phyloP scores from a whole-genome alignment of 208 protist species.

The Balamuthia mandrillaris region DNA sequence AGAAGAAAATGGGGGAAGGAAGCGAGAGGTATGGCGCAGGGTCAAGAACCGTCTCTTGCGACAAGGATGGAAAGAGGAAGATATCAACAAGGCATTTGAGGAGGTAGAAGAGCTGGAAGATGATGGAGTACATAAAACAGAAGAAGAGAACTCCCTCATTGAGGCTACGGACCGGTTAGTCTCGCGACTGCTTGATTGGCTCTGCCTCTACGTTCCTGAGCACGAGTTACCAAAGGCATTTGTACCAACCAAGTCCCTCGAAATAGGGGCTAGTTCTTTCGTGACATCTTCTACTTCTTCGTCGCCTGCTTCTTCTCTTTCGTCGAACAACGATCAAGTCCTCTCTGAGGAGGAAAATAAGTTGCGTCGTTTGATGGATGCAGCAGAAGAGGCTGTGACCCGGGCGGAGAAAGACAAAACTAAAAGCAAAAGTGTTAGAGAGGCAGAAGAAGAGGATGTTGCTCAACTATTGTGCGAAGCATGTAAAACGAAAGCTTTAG shows the following conservation, averaged over 20 bases:
- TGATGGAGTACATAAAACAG: too few relatives aligned
- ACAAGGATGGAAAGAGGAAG: background rate
- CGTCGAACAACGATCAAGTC: background rate
- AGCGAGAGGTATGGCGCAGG: too few relatives aligned
- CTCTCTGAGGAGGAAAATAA: background rate
- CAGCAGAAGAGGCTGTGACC: background rate
- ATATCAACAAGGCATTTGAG: background rate
- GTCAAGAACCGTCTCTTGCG: too few relatives aligned
- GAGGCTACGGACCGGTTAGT: too few relatives aligned
- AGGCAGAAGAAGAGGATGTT: too few relatives aligned
- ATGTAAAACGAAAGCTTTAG: too few relatives aligned
- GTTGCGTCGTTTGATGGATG: background rate
- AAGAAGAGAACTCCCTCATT: too few relatives aligned
- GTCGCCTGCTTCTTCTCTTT: background rate
- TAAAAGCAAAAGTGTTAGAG: background rate
- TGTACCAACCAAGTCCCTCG: conserved; percentile 25
- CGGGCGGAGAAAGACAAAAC: background rate
- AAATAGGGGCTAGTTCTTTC: conserved; percentile 26
- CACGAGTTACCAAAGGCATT: conserved; percentile 29
- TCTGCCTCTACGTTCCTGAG: conserved; percentile 37
- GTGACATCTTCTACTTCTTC: too few relatives aligned
- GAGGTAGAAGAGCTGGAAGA: background rate
- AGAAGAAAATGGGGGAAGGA: too few relatives aligned
- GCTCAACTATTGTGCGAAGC: too few relatives aligned
- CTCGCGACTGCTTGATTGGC: conserved; percentile 22